Evolutionary conservation across 2,329 filamentous ascomycete genomes (phyloP).

Genomic region (Zarea fungicola): DNA sequence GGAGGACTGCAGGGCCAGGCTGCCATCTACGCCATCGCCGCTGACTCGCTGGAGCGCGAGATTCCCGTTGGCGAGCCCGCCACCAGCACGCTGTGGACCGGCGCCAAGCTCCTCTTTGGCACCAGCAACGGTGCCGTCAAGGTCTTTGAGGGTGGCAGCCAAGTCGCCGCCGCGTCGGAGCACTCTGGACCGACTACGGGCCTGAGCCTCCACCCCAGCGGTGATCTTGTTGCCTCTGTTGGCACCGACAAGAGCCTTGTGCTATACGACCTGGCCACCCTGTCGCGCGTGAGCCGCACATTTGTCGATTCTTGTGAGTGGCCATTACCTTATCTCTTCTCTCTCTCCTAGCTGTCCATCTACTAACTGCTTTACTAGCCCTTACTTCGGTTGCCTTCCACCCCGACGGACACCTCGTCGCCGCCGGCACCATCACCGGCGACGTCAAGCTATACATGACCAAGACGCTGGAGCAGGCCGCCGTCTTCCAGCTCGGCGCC

Average conservation of each 20-base stretch:
- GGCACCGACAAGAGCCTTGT: constrained; percentile 89
- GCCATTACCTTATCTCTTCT: background rate
- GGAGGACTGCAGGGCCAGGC: constrained; percentile 71
- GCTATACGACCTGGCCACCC: constrained; percentile 71
- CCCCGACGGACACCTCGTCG: constrained; percentile 92
- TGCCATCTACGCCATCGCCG: constrained; percentile 68
- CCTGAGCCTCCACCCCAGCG: constrained; percentile 76
- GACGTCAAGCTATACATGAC: constrained; percentile 87
- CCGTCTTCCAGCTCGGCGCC: constrained; percentile 63
- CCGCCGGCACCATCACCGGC: constrained; percentile 72
- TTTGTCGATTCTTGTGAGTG: constrained; percentile 75
- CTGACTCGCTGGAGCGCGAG: constrained; percentile 62
- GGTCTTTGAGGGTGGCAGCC: constrained; percentile 67
- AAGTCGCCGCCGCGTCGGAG: constrained; percentile 65
- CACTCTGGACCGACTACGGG: constrained; percentile 79
- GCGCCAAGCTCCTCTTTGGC: constrained; percentile 63
- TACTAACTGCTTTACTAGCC: constrained; percentile 44
- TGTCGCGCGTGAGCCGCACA: constrained; percentile 68
- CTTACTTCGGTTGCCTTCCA: constrained; percentile 81
- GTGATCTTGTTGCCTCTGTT: constrained; percentile 77
- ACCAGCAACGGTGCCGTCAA: constrained; percentile 75
- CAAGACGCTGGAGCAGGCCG: constrained; percentile 70
- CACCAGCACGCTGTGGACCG: constrained; percentile 60
- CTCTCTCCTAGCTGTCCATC: background rate
- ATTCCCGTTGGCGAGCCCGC: constrained; percentile 64